These are phyloP conservation scores for Pseudocercospora crystallina DNA, from an alignment of 2,329 filamentous ascomycete species.

Conservation along the genomic window DNA sequence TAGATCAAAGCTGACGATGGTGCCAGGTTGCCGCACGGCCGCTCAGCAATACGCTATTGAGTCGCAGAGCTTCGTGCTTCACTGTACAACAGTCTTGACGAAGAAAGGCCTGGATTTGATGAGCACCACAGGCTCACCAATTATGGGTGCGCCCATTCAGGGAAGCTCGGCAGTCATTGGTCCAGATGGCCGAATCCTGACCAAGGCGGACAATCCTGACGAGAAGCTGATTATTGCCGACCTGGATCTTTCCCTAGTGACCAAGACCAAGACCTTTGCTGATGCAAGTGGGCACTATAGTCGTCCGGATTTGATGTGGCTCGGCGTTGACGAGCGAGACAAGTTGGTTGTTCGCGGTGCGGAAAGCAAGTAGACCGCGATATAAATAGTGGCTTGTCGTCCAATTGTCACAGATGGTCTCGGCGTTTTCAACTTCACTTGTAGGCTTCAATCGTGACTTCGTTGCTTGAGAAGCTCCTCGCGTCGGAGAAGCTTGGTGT, in stretches of 20 bases:
- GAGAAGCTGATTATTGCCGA: slow-evolving; percentile 54
- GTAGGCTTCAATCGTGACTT: background rate
- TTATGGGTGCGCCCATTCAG: slow-evolving; percentile 44
- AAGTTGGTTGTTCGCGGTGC: slow-evolving; percentile 19
- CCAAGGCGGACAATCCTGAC: slow-evolving; percentile 38
- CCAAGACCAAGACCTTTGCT: slow-evolving; percentile 43
- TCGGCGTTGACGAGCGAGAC: slow-evolving; percentile 41
- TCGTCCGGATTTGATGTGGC: slow-evolving; percentile 54
- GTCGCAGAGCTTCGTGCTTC: slow-evolving; percentile 55
- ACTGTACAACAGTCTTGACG: slow-evolving; percentile 50
- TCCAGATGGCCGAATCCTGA: slow-evolving; percentile 52
- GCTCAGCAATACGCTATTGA: slow-evolving; percentile 60
- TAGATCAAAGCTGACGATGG: slow-evolving; percentile 7
- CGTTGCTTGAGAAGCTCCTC: background rate
- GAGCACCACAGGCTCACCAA: slow-evolving; percentile 41
- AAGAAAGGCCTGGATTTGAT: slow-evolving; percentile 47
- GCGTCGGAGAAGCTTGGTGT: background rate
- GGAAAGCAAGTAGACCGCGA: background rate
- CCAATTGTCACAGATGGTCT: too few species aligned
- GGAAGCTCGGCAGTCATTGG: slow-evolving; percentile 54
- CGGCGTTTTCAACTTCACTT: too few species aligned
- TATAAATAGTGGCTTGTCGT: too few species aligned
- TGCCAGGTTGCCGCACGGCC: slow-evolving; percentile 42
- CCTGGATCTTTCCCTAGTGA: slow-evolving; percentile 48
- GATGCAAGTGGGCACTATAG: slow-evolving; percentile 53